Evolutionary conservation across 805 yeast genomes (phyloP), one percentile per base, ranked within the genome.

Genomic region (Kurtzmaniella cleridarum): DNA sequence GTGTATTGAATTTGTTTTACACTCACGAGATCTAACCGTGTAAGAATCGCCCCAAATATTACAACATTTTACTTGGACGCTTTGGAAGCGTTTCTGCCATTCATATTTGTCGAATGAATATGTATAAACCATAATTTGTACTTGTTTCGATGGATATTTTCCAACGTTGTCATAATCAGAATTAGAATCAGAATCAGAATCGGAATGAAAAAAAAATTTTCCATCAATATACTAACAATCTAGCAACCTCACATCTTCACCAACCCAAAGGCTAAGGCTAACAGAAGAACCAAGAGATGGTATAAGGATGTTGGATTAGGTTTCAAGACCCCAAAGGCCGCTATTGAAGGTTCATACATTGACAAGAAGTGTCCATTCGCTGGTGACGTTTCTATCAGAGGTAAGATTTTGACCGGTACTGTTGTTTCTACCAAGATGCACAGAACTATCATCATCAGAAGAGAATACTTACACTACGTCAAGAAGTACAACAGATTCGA

Each of bases 401-500:
- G 99, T 80, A 90, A 87, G 80, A 93, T 93, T 72, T 84, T 93
- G 73, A 84, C 96, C 60, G 99, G 99, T 78, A 86, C 95, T 69
- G 99, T 93, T 76, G 96, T 93, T 60, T 93, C 98, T 66, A 90
- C 98, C 83, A 93, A 93, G 82, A 93, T 93, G 98, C 98, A 93
- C 95, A 93, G 99, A 82, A 93, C 99, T 65, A 85, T 93, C 79
- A 84, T 93, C 73, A 86, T 93, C 80, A 90, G 98, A 84, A 91
- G 99, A 80, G 98, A 93, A 71, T 93, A 93, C 95, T 87, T 93
- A 73, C 99, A 93, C 81, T 93, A 88, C 80, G 86, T 93, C 74
- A 95, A 98, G 76, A 93, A 93, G 84, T 93, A 93, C 81, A 93
- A 91, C 95, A 90, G 99, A 86, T 93, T 89, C 87, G 99, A 93